Evolutionary conservation across 2,329 filamentous ascomycete species (phyloP), one percentile per base, ranked within the genome.

Genomic region (Beauveria bassiana): DNA sequence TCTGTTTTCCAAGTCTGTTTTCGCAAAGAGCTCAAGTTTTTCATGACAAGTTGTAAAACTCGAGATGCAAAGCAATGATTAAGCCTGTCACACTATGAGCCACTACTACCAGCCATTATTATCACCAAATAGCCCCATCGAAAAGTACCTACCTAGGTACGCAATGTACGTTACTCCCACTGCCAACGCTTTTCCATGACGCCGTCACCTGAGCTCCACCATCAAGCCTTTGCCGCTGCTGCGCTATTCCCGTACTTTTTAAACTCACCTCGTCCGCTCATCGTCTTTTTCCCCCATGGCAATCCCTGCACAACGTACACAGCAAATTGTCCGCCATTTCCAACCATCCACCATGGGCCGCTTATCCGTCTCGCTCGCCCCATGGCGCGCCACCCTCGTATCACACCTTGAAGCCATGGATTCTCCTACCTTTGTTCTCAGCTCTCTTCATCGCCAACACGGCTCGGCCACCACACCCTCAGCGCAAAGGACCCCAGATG

Each of bases 351-450:
- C 64, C 43, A 74, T 72, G 68, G 61, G 68, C 34, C 59, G 69
- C n/a, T 51, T 64, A 12, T 28, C 68, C 18, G 52, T 63, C 31
- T 49, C 69, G 43, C 68, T 77, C 0, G 80, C 82, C 47, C 82
- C 83, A 10, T 86, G 83, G 83, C 80, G 81, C 61, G 69, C 73
- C 63, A 67, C 73, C 45, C 83, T 86, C 70, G 68, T 82, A 56
- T 71, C 78, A n/a, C 81, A 86, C 67, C 63, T 84, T 50, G 64
- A 74, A 53, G 68, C 71, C 56, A 79, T 84, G 76, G 65, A 73
- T 46, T 69, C 75, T n/a, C 78, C 81, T 7, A 75, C 75, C 58
- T 83, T 84, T 68, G 74, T 73, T 24, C 76, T 86, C 55, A 76
- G 77, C 68, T 83, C 82, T 2, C 69, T 84, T 18, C 81, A 80